A percentile compares a stretch with the other conserved stretches of the same genome.
Conservation (phyloP, 192 early-diverging fungal species). For the Rhizoclosmatium sp. region DNA sequence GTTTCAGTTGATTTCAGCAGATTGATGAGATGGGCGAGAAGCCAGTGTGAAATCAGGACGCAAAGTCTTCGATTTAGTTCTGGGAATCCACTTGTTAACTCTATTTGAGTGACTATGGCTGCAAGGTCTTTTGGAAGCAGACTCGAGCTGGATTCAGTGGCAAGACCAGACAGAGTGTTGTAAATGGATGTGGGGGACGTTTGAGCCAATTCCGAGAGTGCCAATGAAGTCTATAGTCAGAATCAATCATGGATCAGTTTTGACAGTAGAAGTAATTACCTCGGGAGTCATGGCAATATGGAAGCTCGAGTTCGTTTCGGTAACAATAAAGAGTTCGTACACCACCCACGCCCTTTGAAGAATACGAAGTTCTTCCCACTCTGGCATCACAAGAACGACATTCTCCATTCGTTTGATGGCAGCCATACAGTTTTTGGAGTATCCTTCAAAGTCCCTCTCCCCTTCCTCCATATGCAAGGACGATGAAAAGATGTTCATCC, state of each 20-base stretch:
- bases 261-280: background rate
- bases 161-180: background rate
- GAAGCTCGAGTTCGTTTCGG: slow-evolving; percentile 20
- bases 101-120: background rate
- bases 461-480: slow-evolving; percentile 31
- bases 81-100: background rate
- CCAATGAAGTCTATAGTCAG: too few relatives aligned
- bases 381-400: slow-evolving; percentile 33
- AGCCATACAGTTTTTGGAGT: slow-evolving; percentile 25
- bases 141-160: background rate
- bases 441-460: slow-evolving; percentile 8
- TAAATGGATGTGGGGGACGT: too few relatives aligned
- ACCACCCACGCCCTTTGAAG: slow-evolving; percentile 40
- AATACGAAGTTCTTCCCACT: slow-evolving; percentile 33
- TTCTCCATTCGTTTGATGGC: slow-evolving; percentile 31
- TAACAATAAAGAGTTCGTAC: slow-evolving; percentile 35
- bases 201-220: too few relatives aligned
- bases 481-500: slow-evolving; percentile 39
- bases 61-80: background rate
- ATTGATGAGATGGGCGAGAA: background rate
- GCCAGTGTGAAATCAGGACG: background rate
- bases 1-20: background rate
- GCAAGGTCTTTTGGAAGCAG: background rate
- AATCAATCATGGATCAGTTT: too few relatives aligned
- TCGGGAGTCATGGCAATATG: slow-evolving; percentile 28